A percentile compares a stretch with the other conserved stretches of the same genome.
Conservation (phyloP, 2,329 filamentous ascomycete species). For the Phoma sp. region DNA sequence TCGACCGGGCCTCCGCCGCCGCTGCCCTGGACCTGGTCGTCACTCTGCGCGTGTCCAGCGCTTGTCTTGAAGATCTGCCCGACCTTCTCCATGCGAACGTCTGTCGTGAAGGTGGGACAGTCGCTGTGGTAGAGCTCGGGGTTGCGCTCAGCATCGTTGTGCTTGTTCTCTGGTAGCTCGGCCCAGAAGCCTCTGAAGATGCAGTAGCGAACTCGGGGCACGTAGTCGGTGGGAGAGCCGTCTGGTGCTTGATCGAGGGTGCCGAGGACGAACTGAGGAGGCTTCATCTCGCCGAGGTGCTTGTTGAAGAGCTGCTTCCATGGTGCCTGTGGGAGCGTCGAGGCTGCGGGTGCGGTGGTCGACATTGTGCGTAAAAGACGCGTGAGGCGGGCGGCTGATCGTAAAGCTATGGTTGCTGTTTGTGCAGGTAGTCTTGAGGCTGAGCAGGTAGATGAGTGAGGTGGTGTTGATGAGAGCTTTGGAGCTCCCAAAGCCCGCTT, state of each 20-base stretch:
- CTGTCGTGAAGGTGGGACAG: slow-evolving; percentile 82
- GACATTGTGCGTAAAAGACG: slow-evolving; percentile 55
- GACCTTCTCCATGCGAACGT: slow-evolving; percentile 85
- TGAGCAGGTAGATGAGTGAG: not conserved
- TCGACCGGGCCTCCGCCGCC: slow-evolving; percentile 77
- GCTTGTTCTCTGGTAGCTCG: slow-evolving; percentile 71
- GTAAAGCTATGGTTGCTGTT: slow-evolving; percentile 50
- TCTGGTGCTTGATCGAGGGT: slow-evolving; percentile 55
- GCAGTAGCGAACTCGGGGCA: slow-evolving; percentile 74
- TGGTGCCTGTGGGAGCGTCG: slow-evolving; percentile 53
- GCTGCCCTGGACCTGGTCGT: slow-evolving; percentile 54
- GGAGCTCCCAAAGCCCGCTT: slow-evolving; percentile 9
- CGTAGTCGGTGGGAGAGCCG: slow-evolving; percentile 49
- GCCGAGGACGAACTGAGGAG: slow-evolving; percentile 58
- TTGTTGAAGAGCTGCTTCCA: slow-evolving; percentile 59
- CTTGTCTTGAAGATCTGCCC: slow-evolving; percentile 68
- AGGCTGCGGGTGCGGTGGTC: slow-evolving; percentile 49
- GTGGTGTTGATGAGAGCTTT: slow-evolving; percentile 6
- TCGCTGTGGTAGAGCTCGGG: slow-evolving; percentile 76
- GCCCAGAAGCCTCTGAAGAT: slow-evolving; percentile 87
- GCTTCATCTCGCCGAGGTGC: slow-evolving; percentile 57
- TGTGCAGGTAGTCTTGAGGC: not conserved
- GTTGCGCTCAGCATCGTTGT: slow-evolving; percentile 76
- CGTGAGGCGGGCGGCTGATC: slow-evolving; percentile 42
- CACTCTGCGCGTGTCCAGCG: slow-evolving; percentile 54